Percentiles rank a stretch among this genome's conserved stretches.
Conservation (phyloP, 2,329 filamentous ascomycete genomes). For the Aciculosporium take region DNA sequence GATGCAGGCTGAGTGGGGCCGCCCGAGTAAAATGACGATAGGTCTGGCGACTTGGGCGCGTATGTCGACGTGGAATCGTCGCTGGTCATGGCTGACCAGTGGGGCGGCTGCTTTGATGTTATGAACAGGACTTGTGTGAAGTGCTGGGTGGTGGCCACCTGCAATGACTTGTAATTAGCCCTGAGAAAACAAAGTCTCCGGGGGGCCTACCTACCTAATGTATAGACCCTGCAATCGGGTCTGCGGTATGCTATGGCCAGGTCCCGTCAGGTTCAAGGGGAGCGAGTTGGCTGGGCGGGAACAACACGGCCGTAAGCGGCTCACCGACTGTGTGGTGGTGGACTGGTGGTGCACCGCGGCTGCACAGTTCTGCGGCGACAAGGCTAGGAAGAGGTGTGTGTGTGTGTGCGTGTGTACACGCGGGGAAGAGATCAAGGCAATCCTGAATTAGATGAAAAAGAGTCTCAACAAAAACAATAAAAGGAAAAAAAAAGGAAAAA, state of each 20-base stretch:
- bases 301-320: not conserved
- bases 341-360: not conserved
- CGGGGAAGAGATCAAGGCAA: not conserved
- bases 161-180: too few relatives aligned
- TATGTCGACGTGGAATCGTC: slow-evolving; percentile 29
- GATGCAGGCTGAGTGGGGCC: slow-evolving; percentile 14
- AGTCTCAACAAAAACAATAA: not conserved
- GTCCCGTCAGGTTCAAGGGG: not conserved
- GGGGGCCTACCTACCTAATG: not conserved
- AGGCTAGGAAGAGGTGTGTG: not conserved
- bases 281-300: not conserved
- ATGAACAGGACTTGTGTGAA: too few relatives aligned
- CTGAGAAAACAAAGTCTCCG: too few relatives aligned
- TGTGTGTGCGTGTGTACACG: not conserved
- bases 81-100: slow-evolving; percentile 27
- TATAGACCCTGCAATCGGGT: not conserved
- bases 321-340: not conserved
- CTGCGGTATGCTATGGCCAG: not conserved
- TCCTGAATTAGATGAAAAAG: not conserved
- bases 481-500: not conserved
- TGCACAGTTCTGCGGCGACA: not conserved
- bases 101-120: slow-evolving; percentile 1
- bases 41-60: slow-evolving; percentile 44
- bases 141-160: not conserved
- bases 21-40: slow-evolving; percentile 39